A percentile compares a stretch with the other conserved stretches of the same genome.
Evolutionary conservation across 306 rosid species (phyloP).

Genomic region (Fagus sylvatica): DNA sequence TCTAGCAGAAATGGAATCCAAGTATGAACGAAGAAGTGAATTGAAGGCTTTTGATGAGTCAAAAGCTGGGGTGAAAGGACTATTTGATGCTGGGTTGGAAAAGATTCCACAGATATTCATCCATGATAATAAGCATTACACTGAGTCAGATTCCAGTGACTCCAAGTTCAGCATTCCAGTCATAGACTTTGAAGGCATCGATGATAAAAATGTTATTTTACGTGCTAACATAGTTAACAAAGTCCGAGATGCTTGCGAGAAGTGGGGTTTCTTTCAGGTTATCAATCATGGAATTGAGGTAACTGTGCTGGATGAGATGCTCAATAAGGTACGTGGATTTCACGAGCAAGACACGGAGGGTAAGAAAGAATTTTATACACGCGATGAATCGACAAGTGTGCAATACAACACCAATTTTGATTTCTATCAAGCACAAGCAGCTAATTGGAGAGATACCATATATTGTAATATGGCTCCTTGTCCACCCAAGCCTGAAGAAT

Average conservation of each 20-base stretch:
- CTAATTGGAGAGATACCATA: conserved; percentile 68
- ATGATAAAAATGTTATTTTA: conserved; percentile 2
- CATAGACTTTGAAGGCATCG: conserved; percentile 39
- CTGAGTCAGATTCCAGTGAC: neutral
- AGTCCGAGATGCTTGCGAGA: conserved; percentile 33
- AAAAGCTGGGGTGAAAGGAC: conserved; percentile 49
- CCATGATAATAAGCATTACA: neutral
- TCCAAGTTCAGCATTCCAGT: conserved; percentile 38
- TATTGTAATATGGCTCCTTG: conserved; percentile 32
- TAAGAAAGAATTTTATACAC: conserved; percentile 43
- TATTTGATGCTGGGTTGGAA: conserved; percentile 33
- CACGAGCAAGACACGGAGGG: conserved; percentile 45
- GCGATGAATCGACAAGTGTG: conserved; percentile 24
- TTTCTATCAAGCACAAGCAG: conserved; percentile 32
- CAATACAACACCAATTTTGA: conserved; percentile 40
- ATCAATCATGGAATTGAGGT: conserved; percentile 48
- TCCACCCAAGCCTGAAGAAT: conserved; percentile 34
- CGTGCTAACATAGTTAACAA: conserved; percentile 31
- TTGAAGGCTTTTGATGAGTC: conserved; percentile 40
- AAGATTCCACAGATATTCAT: conserved; percentile 41
- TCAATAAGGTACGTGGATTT: conserved; percentile 36
- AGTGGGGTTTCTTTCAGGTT: conserved; percentile 54
- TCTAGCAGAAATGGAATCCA: neutral
- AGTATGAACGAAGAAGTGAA: conserved; percentile 24
- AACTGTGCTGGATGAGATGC: conserved; percentile 35